Percentiles rank a stretch among this genome's conserved stretches.
Evolutionary conservation across 805 yeast genomes (phyloP).

Genomic region (Wickerhamiella kazuoi): DNA sequence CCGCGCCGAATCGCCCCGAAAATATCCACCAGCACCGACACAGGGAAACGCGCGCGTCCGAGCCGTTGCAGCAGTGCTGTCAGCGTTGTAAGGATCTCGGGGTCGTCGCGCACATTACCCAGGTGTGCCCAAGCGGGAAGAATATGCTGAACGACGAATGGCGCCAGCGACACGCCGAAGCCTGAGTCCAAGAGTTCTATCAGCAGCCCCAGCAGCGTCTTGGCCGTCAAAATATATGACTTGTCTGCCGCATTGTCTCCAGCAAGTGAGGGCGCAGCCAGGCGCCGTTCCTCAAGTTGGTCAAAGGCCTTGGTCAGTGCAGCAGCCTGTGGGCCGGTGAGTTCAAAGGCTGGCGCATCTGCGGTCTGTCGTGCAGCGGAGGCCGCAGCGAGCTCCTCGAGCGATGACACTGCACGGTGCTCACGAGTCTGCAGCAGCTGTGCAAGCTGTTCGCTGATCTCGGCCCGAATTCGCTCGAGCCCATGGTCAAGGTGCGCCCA

Average conservation of each 20-base stretch:
- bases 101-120: slow-evolving; percentile 58
- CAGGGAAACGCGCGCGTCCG: slow-evolving; percentile 28
- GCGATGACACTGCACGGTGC: slow-evolving; percentile 13
- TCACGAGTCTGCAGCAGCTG: slow-evolving; percentile 28
- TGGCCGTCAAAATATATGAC: slow-evolving; percentile 45
- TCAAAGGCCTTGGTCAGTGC: background rate
- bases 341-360: background rate
- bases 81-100: slow-evolving; percentile 34
- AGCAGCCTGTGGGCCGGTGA: background rate
- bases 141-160: slow-evolving; percentile 23
- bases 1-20: slow-evolving; percentile 1
- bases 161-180: background rate
- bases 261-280: background rate
- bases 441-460: slow-evolving; percentile 43
- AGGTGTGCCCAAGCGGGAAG: slow-evolving; percentile 54
- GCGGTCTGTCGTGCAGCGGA: background rate
- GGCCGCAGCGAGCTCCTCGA: background rate
- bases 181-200: slow-evolving; percentile 3
- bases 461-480: slow-evolving; percentile 53
- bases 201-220: slow-evolving; percentile 48
- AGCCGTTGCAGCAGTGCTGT: slow-evolving; percentile 29
- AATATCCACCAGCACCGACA: slow-evolving; percentile 24
- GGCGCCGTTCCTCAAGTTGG: background rate
- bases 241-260: slow-evolving; percentile 2
- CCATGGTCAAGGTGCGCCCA: slow-evolving; percentile 39